Evolutionary conservation across 495 filamentous ascomycete genomes (phyloP).

Genomic region (Glarea lozoyensis): DNA sequence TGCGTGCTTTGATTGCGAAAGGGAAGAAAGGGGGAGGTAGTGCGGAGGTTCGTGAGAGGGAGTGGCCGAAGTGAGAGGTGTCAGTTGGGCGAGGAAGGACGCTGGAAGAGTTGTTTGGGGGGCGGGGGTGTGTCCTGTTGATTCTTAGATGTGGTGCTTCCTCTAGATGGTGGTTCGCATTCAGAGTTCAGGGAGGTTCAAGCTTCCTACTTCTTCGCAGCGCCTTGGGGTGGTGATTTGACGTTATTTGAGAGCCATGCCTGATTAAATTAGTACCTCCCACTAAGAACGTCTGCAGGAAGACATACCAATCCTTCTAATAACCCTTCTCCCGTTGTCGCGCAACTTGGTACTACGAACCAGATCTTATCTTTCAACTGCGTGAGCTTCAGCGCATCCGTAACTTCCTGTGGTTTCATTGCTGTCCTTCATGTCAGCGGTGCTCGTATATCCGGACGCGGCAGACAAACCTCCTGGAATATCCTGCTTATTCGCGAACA

Average conservation of each 20-base stretch:
- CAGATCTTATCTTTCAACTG: slow-evolving; percentile 87
- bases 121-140: too few relatives aligned
- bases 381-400: slow-evolving; percentile 71
- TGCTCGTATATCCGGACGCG: neutral
- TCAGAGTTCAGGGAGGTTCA: neutral
- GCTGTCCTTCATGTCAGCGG: slow-evolving; percentile 43
- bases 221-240: slow-evolving; percentile 55
- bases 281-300: neutral
- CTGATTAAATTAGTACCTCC: slow-evolving; percentile 27
- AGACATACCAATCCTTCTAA: slow-evolving; percentile 78
- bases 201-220: slow-evolving; percentile 34
- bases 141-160: too few relatives aligned
- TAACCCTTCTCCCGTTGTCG: slow-evolving; percentile 86
- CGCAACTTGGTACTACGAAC: slow-evolving; percentile 94
- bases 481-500: slow-evolving; percentile 99
- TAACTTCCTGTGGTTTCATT: slow-evolving; percentile 80
- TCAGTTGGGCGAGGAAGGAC: too few relatives aligned
- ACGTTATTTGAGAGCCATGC: slow-evolving; percentile 92
- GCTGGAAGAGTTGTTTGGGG: too few relatives aligned
- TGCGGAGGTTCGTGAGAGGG: too few relatives aligned
- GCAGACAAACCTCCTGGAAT: slow-evolving; percentile 61
- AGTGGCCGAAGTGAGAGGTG: too few relatives aligned
- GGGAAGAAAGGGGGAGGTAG: too few relatives aligned
- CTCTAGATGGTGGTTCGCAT: neutral
- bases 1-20: too few relatives aligned